Percentiles rank a stretch among this genome's conserved stretches.
Conservation (phyloP, 176 grass and related monocot genomes). For the Oryza longistaminata region DNA sequence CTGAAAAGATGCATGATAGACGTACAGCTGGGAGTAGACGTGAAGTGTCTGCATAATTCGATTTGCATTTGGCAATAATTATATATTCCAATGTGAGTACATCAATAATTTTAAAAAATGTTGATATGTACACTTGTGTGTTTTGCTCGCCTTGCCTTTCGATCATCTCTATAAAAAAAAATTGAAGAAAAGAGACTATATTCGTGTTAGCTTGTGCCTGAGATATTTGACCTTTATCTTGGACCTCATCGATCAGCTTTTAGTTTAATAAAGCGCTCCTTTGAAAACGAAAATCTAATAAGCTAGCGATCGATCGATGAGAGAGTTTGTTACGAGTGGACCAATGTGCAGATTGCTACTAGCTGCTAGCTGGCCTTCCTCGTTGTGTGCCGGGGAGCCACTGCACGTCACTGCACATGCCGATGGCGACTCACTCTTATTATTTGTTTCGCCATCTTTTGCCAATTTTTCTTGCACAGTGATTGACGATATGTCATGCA, state of each 20-base stretch:
- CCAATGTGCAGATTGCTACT: background rate
- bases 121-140: background rate
- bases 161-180: background rate
- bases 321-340: background rate
- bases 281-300: background rate
- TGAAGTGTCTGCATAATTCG: background rate
- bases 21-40: background rate
- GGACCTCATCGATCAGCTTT: background rate
- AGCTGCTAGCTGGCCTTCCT: background rate
- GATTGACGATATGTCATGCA: background rate
- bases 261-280: background rate
- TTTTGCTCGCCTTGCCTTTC: background rate
- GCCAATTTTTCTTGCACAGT: background rate
- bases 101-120: background rate
- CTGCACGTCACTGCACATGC: conserved; percentile 34
- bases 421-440: background rate
- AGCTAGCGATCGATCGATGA: background rate
- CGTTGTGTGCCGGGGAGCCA: background rate
- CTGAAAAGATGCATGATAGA: background rate
- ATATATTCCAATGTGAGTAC: background rate
- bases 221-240: conserved; percentile 12
- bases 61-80: background rate
- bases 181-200: background rate
- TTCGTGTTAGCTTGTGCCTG: background rate
- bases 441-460: background rate